Conservation (phyloP, 75 land plant genomes). For the Azolla pinnata region DNA sequence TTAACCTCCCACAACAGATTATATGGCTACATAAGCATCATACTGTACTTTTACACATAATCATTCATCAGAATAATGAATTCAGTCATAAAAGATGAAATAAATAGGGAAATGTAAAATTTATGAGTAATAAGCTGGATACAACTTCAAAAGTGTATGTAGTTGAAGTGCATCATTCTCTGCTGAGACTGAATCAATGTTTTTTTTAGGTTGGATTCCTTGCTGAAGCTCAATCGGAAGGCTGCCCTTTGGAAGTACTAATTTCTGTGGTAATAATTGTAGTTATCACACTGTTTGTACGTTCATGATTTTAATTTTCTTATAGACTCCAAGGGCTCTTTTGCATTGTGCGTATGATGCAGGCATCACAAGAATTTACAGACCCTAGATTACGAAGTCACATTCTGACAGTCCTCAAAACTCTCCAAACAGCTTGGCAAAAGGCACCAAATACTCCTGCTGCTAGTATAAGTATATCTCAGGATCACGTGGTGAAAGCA, state of each 20-base stretch:
- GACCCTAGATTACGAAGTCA: slow-evolving; percentile 70
- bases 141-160: too few relatives aligned
- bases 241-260: slow-evolving; percentile 56
- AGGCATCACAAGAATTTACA: slow-evolving; percentile 80
- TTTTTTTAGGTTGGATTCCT: slow-evolving; percentile 99
- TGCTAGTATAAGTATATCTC: not conserved
- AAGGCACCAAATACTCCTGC: slow-evolving; percentile 10
- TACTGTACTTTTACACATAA: too few relatives aligned
- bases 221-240: slow-evolving; percentile 78
- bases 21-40: too few relatives aligned
- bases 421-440: slow-evolving; percentile 47
- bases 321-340: not conserved
- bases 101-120: too few relatives aligned
- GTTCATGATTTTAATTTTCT: slow-evolving; percentile 6
- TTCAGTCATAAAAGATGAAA: too few relatives aligned
- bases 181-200: too few relatives aligned
- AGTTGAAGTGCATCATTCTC: too few relatives aligned
- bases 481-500: not conserved
- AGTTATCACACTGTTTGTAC: not conserved
- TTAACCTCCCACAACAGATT: not conserved
- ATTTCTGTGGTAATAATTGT: slow-evolving; percentile 45
- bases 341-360: slow-evolving; percentile 14
- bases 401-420: slow-evolving; percentile 68
- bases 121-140: too few relatives aligned
- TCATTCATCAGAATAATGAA: too few relatives aligned